Evolutionary conservation across 2,329 filamentous ascomycete genomes (phyloP), one percentile per base, ranked within the genome.

Genomic region (Claviceps maximensis): DNA sequence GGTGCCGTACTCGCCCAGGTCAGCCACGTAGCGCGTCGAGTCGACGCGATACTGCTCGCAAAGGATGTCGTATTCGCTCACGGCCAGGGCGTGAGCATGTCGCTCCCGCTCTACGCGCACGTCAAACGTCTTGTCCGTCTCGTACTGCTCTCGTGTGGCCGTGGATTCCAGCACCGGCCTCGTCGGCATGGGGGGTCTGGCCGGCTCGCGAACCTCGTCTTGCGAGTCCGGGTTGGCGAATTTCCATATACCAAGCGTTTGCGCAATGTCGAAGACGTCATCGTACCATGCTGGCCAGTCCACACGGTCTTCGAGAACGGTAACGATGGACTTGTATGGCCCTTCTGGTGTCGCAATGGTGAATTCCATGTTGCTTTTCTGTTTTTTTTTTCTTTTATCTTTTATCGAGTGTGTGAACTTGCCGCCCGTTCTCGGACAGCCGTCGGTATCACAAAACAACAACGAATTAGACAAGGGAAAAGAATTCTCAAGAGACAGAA

Each of bases 201-300:
- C 23, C 8, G 54, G 56, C 48, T 38, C 25, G 25, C 10, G 40
- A 42, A 54, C 50, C 13, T 46, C 36, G 27, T 19, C 13, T 33
- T 36, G 36, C 31, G 41, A 23, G 25, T 50, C 49, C 7, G 57
- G 56, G 31, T 58, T 36, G 46, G 57, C 54, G 27, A 54, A 58
- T 7, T 46, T 17, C 57, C 57, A 58, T 17, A 57, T 19, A 8
- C 49, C 27, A n/a, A 50, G 29, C 4, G 51, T 31, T 15, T 31
- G 52, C 23, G 57, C 47, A 27, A 56, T 45, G 21, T 33, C 40
- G 19, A 45, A 40, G 12, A 58, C 45, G 3, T 51, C 49, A 27
- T 54, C 53, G 17, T 53, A 27, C 57, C 57, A 58, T 9, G 33
- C 17, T 4, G 47, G 31, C 57, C 57, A 58, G 49, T 53, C 54